Evolutionary conservation across 129 eudicot species (phyloP).

Genomic region (Centaurea solstitialis): DNA sequence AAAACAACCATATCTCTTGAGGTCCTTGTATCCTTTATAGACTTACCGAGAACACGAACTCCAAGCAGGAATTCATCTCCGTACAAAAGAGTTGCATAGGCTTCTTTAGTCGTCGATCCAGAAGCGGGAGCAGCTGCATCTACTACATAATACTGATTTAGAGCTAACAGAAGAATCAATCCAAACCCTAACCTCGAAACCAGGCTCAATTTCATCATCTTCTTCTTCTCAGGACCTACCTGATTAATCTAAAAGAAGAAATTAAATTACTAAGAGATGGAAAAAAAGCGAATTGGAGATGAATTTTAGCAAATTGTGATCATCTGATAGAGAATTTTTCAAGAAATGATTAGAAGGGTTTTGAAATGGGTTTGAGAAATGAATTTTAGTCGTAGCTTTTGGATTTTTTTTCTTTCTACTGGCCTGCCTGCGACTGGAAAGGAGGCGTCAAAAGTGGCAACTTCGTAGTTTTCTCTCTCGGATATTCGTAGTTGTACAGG

Average conservation of each 20-base stretch:
- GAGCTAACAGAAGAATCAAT: constrained; percentile 15
- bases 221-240: constrained; percentile 3
- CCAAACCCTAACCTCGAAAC: constrained; percentile 31
- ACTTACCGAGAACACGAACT: constrained; percentile 93
- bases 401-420: not conserved
- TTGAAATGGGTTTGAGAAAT: constrained; percentile 16
- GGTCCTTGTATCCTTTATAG: constrained; percentile 79
- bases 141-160: constrained; percentile 18
- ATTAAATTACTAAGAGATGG: not conserved
- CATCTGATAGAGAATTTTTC: constrained; percentile 2
- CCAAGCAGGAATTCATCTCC: constrained; percentile 97
- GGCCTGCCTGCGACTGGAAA: constrained; percentile 23
- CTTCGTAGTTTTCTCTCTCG: constrained; percentile 26
- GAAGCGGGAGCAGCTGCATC: constrained; percentile 48
- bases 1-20: constrained; percentile 82
- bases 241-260: not conserved
- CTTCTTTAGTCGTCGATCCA: constrained; percentile 55
- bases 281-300: not conserved
- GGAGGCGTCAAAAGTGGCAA: constrained; percentile 41
- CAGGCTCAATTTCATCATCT: constrained; percentile 22
- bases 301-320: not conserved
- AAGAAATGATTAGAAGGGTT: constrained; percentile 9
- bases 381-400: not conserved
- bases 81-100: constrained; percentile 86
- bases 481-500: constrained; percentile 25